Conservation (phyloP, 2,329 filamentous ascomycete genomes). For the Paraconiothyrium brasiliense region DNA sequence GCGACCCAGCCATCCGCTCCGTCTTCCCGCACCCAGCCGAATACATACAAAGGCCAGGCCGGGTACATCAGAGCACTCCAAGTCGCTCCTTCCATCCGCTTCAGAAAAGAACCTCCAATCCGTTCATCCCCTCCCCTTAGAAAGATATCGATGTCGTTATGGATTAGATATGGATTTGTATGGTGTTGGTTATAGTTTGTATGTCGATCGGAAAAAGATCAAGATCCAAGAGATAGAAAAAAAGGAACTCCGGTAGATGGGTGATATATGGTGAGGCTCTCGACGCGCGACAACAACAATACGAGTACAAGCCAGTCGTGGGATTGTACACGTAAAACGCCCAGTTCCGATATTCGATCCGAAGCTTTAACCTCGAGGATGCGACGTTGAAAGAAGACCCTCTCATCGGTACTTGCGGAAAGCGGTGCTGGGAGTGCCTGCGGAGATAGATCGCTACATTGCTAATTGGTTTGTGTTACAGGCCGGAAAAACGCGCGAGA, state of each 20-base stretch:
- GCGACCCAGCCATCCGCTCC: neutral
- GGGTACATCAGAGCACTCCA: neutral
- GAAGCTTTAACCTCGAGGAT: slow-evolving; percentile 53
- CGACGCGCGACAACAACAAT: slow-evolving; percentile 40
- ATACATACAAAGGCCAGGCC: slow-evolving; percentile 10
- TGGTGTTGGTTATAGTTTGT: slow-evolving; percentile 13
- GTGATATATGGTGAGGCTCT: slow-evolving; percentile 40
- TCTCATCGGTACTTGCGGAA: slow-evolving; percentile 55
- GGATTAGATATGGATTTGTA: slow-evolving; percentile 1
- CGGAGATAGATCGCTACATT: slow-evolving; percentile 51
- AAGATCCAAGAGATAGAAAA: slow-evolving; percentile 24
- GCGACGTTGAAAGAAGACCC: slow-evolving; percentile 40
- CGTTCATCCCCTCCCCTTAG: slow-evolving; percentile 1
- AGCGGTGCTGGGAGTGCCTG: slow-evolving; percentile 37
- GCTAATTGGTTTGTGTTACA: slow-evolving; percentile 49
- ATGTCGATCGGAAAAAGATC: slow-evolving; percentile 20
- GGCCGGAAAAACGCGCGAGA: slow-evolving; percentile 32
- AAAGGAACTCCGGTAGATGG: slow-evolving; percentile 30
- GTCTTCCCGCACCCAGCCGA: neutral
- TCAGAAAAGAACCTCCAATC: slow-evolving; percentile 13
- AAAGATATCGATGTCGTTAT: slow-evolving; percentile 25
- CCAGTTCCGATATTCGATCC: slow-evolving; percentile 23
- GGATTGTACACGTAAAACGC: slow-evolving; percentile 12
- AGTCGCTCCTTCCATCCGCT: neutral
- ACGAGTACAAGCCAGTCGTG: slow-evolving; percentile 14